These are phyloP conservation scores for Cladophialophora carrionii DNA, from an alignment of 2,329 filamentous ascomycete genomes.

Conservation along the genomic window DNA sequence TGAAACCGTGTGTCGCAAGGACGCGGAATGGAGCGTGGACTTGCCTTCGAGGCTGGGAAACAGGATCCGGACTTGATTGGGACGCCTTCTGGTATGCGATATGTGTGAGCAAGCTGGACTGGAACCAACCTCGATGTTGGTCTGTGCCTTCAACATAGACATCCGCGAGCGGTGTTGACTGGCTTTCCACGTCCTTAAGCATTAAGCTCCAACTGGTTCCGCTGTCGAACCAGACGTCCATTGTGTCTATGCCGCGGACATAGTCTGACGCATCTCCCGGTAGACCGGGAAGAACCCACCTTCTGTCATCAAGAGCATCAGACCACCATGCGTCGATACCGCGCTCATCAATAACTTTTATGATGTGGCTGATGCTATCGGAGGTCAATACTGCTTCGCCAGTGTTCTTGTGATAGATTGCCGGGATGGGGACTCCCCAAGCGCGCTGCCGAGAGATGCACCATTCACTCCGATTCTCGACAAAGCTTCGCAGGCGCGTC, in stretches of 20 bases:
- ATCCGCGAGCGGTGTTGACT: conserved; percentile 61
- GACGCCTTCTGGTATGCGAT: conserved; percentile 61
- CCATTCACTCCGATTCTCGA: conserved; percentile 90
- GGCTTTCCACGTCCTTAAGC: conserved; percentile 39
- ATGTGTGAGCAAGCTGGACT: conserved; percentile 88
- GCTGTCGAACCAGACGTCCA: conserved; percentile 99
- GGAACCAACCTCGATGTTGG: conserved; percentile 98
- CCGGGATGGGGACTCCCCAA: conserved; percentile 96
- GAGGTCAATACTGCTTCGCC: conserved; percentile 78
- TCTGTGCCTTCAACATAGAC: conserved; percentile 93
- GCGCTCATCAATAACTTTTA: conserved; percentile 72
- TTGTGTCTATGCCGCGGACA: conserved; percentile 82
- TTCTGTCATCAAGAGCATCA: conserved; percentile 71
- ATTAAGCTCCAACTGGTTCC: conserved; percentile 83
- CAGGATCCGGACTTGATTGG: conserved; percentile 39
- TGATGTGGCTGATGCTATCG: conserved; percentile 81
- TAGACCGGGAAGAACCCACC: conserved; percentile 74
- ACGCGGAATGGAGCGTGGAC: conserved; percentile 74
- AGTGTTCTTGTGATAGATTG: conserved; percentile 71
- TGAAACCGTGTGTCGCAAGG: conserved; percentile 95
- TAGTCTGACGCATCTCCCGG: conserved; percentile 48
- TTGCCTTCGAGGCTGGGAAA: conserved; percentile 29
- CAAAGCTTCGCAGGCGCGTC: conserved; percentile 78
- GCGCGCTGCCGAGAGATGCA: conserved; percentile 94
- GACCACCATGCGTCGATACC: conserved; percentile 96